phyloP scores from a whole-genome alignment of 176 grass and related monocot species.

The Elymus sibiricus region DNA sequence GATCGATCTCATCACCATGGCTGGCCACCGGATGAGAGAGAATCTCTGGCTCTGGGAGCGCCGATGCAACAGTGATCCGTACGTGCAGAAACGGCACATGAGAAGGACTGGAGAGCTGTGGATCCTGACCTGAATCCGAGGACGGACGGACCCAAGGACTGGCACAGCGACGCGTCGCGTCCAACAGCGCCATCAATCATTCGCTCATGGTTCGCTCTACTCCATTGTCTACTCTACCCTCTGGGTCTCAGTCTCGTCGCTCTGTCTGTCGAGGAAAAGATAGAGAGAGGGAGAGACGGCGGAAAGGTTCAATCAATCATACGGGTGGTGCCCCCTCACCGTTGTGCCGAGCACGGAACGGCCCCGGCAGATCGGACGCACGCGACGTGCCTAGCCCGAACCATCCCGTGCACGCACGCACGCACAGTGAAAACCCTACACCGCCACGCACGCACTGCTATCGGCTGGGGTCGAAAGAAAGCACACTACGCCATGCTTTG shows the following conservation, averaged over 20 bases:
- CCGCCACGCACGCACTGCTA: neutral
- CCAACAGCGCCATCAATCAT: constrained; percentile 21
- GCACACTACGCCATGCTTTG: neutral
- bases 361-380: constrained; percentile 11
- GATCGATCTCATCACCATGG: neutral
- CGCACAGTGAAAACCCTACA: neutral
- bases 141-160: neutral
- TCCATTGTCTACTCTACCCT: neutral
- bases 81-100: neutral
- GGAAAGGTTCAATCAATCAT: neutral
- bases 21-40: neutral
- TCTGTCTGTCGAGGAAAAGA: neutral
- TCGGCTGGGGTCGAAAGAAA: neutral
- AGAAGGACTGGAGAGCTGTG: neutral
- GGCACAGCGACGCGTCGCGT: constrained; percentile 14
- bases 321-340: too few species aligned
- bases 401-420: neutral
- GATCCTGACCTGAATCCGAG: constrained; percentile 12
- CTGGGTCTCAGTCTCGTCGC: neutral
- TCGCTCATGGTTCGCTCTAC: constrained; percentile 24
- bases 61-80: neutral
- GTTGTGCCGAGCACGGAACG: constrained; percentile 20
- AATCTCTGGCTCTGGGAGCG: neutral
- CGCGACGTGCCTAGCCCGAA: neutral
- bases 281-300: neutral